A percentile compares a stretch with the other conserved stretches of the same genome.
Evolutionary conservation across 177 flowering plant species (phyloP).

Genomic region (Vitis hybrid): DNA sequence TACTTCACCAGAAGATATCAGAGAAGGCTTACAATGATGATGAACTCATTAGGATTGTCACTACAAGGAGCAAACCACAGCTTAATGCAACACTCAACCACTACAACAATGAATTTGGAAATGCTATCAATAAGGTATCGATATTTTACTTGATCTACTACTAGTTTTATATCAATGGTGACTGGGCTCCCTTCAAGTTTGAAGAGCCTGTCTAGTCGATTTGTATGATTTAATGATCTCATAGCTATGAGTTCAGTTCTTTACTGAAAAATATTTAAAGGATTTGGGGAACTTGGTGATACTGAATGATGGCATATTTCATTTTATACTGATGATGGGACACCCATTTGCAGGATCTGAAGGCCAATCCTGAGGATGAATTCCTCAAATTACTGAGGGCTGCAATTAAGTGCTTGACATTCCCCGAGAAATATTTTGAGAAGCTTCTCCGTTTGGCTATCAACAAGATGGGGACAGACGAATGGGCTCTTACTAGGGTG

Average conservation of each 20-base stretch:
- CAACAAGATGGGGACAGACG: constrained; percentile 52
- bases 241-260: no score
- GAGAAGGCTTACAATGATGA: constrained; percentile 53
- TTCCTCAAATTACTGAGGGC: constrained; percentile 45
- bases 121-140: constrained; percentile 56
- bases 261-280: no score
- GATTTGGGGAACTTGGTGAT: no score
- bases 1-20: constrained; percentile 48
- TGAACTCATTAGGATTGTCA: constrained; percentile 49
- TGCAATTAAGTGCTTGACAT: constrained; percentile 49
- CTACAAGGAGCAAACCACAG: constrained; percentile 64
- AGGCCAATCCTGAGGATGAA: constrained; percentile 42
- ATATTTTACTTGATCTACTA: neutral
- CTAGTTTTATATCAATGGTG: neutral
- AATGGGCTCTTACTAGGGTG: constrained; percentile 52
- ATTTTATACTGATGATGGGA: neutral
- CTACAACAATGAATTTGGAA: constrained; percentile 47
- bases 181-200: neutral
- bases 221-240: neutral
- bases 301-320: neutral
- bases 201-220: neutral
- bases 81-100: constrained; percentile 54
- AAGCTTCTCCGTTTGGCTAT: constrained; percentile 47
- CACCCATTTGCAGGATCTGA: constrained; percentile 40
- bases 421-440: constrained; percentile 54